Base-by-base conservation (phyloP, 1,284 basidiomycete genomes). In the Chalciporus sp. region DNA sequence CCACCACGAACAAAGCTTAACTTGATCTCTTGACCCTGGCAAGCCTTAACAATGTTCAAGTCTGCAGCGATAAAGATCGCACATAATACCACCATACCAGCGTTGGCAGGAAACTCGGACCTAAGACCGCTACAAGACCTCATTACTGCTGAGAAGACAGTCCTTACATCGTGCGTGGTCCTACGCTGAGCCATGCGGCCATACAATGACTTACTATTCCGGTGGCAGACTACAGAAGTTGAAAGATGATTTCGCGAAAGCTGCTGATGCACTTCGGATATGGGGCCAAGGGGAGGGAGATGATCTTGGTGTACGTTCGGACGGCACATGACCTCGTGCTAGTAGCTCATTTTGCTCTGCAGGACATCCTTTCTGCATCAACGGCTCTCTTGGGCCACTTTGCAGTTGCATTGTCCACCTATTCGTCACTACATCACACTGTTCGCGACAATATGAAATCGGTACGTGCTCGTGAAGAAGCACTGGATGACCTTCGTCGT, bases 251-350 rank as follows among this genome's bases (percentile, higher is more conserved):
- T 76, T 88, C 49, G 74, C 75, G 17, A 91, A 88, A 66, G 86
- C 92, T 1, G 83, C 88, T 0, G 88, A 93, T 58, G 82, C 88
- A 0, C 72, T 97, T 54, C 82, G 86, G 47, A 68, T 76, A 20
- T 98, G 94, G 88, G 93, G 92, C 5, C 72, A 79, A 37, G 85
- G 88, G 19, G 94, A 97, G 73, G 95, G 95, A 6, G 90, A 94
- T 42, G 95, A 97, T 70, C 79, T 95, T 27, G 83, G 79, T 48
- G 90, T 92, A 68, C 61, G 84, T 78, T 17, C 28, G 31, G 31
- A 4, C 8, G 31, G 12, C 31, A 33, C 31, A 33, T 16, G 31
- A 5, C 12, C 6, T 12, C 16, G 19, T 31, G 27, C 35, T 5
- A 20, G 27, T n/a, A 37, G 9, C 27, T 17, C 11, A 37, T 20